Evolutionary conservation across 345 rosid genomes (phyloP).

Genomic region (Pugionium dolabratum): DNA sequence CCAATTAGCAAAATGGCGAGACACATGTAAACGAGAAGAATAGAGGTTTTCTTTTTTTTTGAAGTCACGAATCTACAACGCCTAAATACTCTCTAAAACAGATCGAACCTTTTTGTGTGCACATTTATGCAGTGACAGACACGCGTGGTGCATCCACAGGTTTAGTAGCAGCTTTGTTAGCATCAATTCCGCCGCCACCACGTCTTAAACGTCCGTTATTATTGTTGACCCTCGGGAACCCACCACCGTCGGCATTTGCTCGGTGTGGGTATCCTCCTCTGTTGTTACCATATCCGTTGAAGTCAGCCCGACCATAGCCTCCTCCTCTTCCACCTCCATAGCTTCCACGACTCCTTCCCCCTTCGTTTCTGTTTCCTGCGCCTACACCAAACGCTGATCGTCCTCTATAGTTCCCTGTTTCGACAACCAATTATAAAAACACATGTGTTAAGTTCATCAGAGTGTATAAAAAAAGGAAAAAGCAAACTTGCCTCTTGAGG

Average conservation of each 20-base stretch:
- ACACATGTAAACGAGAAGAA: conserved; percentile 7
- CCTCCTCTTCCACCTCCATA: conserved; percentile 60
- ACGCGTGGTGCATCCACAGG: conserved; percentile 32
- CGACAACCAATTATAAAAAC: background rate
- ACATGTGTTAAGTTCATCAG: background rate
- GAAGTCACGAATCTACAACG: conserved; percentile 15
- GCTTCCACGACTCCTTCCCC: conserved; percentile 72
- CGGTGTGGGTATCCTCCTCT: conserved; percentile 72
- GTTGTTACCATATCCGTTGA: conserved; percentile 66
- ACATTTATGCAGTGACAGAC: conserved; percentile 39
- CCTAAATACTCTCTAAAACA: conserved; percentile 35
- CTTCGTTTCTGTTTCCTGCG: conserved; percentile 66
- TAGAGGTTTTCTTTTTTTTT: background rate
- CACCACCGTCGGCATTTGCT: conserved; percentile 54
- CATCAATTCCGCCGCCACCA: conserved; percentile 35
- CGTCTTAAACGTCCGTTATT: conserved; percentile 35
- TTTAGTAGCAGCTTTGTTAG: conserved; percentile 30
- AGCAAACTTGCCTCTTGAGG: conserved; percentile 72
- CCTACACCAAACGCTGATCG: conserved; percentile 55
- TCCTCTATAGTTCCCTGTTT: conserved; percentile 68
- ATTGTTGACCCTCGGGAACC: conserved; percentile 26
- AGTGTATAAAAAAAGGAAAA: conserved; percentile 13
- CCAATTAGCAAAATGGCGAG: conserved; percentile 31
- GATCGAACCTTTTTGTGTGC: background rate
- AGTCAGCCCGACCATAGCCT: conserved; percentile 63